phyloP scores from a whole-genome alignment of 176 grass and related monocot species.

The Cenchrus americanus region DNA sequence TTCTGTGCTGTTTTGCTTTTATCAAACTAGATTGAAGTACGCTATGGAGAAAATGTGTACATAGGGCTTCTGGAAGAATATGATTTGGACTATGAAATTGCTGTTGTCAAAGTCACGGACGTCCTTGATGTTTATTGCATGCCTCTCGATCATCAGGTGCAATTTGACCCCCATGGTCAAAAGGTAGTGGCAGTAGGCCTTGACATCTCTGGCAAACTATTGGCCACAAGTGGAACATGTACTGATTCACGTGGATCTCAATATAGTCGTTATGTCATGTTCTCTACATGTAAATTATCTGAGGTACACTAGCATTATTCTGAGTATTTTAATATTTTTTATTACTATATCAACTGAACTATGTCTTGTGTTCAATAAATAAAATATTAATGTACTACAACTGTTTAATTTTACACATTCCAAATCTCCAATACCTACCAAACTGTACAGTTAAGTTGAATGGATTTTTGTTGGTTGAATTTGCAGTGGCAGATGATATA shows the following conservation, averaged over 20 bases:
- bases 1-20: not conserved
- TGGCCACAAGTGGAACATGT: not conserved
- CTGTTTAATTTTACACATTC: not conserved
- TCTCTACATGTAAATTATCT: slow-evolving; percentile 10
- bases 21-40: not conserved
- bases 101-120: slow-evolving; percentile 11
- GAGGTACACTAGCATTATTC: slow-evolving; percentile 9
- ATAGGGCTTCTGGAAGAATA: slow-evolving; percentile 9
- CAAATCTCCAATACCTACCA: not conserved
- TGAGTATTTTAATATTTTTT: not conserved
- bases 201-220: not conserved
- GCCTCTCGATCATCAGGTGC: not conserved
- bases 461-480: not conserved
- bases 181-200: not conserved
- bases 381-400: not conserved
- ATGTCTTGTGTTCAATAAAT: not conserved
- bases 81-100: slow-evolving; percentile 7
- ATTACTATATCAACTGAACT: not conserved
- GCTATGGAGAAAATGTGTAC: not conserved
- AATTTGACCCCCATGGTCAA: not conserved
- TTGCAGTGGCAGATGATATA: not conserved
- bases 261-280: not conserved
- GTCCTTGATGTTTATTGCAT: not conserved
- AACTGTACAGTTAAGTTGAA: not conserved
- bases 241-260: not conserved